Evolutionary conservation across 805 yeast species (phyloP).

Genomic region (Ogataea neopini): DNA sequence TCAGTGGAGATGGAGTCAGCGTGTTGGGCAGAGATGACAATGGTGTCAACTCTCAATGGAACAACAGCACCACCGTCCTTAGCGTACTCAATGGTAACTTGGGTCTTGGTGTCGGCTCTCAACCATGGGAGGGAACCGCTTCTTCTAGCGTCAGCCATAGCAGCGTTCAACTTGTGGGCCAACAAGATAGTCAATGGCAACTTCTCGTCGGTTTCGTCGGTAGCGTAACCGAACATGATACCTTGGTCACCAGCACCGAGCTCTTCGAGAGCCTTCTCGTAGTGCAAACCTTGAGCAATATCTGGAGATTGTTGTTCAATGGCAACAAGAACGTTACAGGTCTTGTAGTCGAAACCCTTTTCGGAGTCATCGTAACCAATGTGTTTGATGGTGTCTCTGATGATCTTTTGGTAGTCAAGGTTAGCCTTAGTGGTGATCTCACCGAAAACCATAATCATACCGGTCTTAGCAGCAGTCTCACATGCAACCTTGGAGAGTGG

Average conservation of each 20-base stretch:
- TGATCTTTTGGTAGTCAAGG: conserved; percentile 94
- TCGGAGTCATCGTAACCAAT: conserved; percentile 96
- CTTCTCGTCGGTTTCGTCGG: conserved; percentile 97
- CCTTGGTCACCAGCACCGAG: conserved; percentile 99
- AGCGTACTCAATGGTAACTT: conserved; percentile 96
- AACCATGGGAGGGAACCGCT: conserved; percentile 93
- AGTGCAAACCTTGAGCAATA: conserved; percentile 98
- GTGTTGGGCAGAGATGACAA: conserved; percentile 97
- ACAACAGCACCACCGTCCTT: conserved; percentile 93
- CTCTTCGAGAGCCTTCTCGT: conserved; percentile 92
- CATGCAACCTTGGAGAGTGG: conserved; percentile 99
- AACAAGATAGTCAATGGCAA: conserved; percentile 92
- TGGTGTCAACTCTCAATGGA: conserved; percentile 96
- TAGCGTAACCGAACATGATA: conserved; percentile 99
- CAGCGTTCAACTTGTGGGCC: conserved; percentile 95
- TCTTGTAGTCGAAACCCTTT: conserved; percentile 98
- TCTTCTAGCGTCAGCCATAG: conserved; percentile 96
- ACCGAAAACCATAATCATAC: conserved; percentile 99
- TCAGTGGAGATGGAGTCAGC: conserved; percentile 94
- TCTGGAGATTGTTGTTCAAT: conserved; percentile 99
- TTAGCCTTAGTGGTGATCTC: conserved; percentile 97
- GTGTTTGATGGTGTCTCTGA: conserved; percentile 97
- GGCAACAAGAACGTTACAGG: conserved; percentile 98
- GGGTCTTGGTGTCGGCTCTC: conserved; percentile 99
- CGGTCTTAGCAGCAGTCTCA: conserved; percentile 99